Evolutionary conservation across 2,329 filamentous ascomycete species (phyloP), one percentile per base, ranked within the genome.

Genomic region (Aspergillus glaucus): DNA sequence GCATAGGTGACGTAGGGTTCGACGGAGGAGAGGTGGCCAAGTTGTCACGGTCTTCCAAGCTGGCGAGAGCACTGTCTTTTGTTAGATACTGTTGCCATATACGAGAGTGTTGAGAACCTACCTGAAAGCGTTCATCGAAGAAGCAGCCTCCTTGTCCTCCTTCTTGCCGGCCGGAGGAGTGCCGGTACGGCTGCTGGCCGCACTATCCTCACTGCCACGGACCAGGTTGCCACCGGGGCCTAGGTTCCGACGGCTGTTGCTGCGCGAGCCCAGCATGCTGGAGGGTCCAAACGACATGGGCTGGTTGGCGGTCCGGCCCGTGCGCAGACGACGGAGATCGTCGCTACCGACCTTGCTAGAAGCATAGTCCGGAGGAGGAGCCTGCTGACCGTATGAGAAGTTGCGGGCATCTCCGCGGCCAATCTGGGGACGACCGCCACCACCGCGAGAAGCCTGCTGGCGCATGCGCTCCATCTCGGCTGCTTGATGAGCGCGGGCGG

Each of bases 101-200:
- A 15, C 7, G 46, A 40, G 36, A 22, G 15, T 39, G 4, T 21
- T 36, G 34, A 54, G 51, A 40, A 59, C 86, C 79, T 82, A 96
- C 91, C 89, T 92, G 76, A 95, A 98, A 60, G 91, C 86, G 77
- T 98, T 98, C 59, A 85, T 82, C 64, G 87, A 87, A 51, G 82
- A 85, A 46, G 80, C 79, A 61, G 79, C 80, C 54, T 77, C 73
- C 65, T 79, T 79, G 53, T 78, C 73, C 58, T 82, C 77, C 69
- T 85, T 82, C 60, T 82, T 81, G 61, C 77, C 75, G 21, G 77
- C 77, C 42, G 90, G 87, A 48, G 91, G 91, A 44, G 92, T 97
- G 61, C 87, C 88, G 48, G 89, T 94, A 59, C 93, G 85, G 51
- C 91, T 96, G 48, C 89, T 94, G 58, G 85, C 82, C 60, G 83